Evolutionary conservation across 306 rosid species (phyloP).

Genomic region (Amphicarpaea edgeworthii): DNA sequence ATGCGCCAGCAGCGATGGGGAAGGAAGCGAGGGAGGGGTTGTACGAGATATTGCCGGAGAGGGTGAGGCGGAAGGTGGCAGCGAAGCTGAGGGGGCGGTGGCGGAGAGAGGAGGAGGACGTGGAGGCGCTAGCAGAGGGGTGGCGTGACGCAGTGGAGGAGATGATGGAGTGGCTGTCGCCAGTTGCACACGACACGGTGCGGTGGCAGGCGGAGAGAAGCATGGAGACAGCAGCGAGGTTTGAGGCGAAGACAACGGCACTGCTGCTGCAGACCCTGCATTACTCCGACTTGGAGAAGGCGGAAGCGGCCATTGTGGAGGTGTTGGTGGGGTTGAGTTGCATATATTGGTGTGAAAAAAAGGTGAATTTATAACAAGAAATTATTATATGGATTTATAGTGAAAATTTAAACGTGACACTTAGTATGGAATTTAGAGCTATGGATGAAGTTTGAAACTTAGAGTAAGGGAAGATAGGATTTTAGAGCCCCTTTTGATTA

Average conservation of each 20-base stretch:
- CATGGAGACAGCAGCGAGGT: slow-evolving; percentile 52
- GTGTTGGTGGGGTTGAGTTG: slow-evolving; percentile 76
- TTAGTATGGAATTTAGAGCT: too few species aligned
- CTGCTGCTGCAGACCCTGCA: slow-evolving; percentile 73
- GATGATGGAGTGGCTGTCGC: slow-evolving; percentile 69
- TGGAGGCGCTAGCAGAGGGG: slow-evolving; percentile 55
- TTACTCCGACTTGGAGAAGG: slow-evolving; percentile 80
- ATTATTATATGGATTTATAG: too few species aligned
- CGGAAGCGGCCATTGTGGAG: slow-evolving; percentile 78
- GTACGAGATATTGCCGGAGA: slow-evolving; percentile 72
- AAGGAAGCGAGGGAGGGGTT: slow-evolving; percentile 54
- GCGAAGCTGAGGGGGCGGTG: slow-evolving; percentile 54
- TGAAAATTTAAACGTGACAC: too few species aligned
- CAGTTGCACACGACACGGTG: slow-evolving; percentile 65
- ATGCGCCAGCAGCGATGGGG: slow-evolving; percentile 53
- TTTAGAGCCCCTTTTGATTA: background rate
- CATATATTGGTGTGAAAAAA: slow-evolving; percentile 57
- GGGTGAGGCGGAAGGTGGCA: slow-evolving; percentile 49
- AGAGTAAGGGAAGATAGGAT: background rate
- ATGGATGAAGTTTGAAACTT: background rate
- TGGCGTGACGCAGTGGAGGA: slow-evolving; percentile 79
- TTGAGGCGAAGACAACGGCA: slow-evolving; percentile 45
- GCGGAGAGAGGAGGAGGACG: slow-evolving; percentile 34
- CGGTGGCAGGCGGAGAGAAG: slow-evolving; percentile 69
- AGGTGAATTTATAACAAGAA: background rate